Base-by-base conservation (phyloP, 1,284 basidiomycete species). In the Caloboletus inedulis region DNA sequence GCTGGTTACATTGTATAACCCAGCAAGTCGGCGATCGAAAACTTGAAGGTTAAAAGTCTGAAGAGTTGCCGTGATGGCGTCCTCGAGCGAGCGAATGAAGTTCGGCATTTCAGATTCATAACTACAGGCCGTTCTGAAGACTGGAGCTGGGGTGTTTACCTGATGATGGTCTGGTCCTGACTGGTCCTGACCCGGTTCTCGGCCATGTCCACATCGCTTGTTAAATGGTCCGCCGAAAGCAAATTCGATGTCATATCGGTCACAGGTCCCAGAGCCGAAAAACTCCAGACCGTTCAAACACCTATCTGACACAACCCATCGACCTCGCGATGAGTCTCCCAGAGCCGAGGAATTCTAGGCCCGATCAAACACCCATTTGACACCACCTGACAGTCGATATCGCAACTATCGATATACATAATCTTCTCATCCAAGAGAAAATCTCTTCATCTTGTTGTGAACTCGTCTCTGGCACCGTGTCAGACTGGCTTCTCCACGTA, bases 11-110 rank as follows among this genome's bases (percentile, higher is more conserved):
- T 21, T 13, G 36, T 35, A 30, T 37, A 18, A 27, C 50, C 42
- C 27, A 40, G 36, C 21, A 39, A 47, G 36, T 37, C 39, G 48
- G 49, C 19, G 47, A 59, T 55, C 41, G 41, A 52, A 62, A 65
- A 64, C n/a, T n/a, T n/a, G n/a, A n/a, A n/a, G 53, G 48, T 18
- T 56, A 63, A 65, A 62, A 60, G 50, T 31, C 45, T 63, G 49
- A 43, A 16, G 45, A 45, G 7, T 46, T 50, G 60, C 49, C 46
- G 51, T 40, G 60, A 59, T 46, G n/a, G 48, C 10, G 21, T 7
- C 34, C 10, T 30, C 6, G 39, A 35, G 34, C 44, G 34, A n/a
- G n/a, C n/a, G n/a, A 45, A 47, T 45, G 29, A 13, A 39, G 37
- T 54, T 14, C 2, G 35, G 39, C 25, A 41, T 44, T 10, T 19